Evolutionary conservation across 495 filamentous ascomycete species (phyloP).

Genomic region (Pseudotulostoma volvatum): DNA sequence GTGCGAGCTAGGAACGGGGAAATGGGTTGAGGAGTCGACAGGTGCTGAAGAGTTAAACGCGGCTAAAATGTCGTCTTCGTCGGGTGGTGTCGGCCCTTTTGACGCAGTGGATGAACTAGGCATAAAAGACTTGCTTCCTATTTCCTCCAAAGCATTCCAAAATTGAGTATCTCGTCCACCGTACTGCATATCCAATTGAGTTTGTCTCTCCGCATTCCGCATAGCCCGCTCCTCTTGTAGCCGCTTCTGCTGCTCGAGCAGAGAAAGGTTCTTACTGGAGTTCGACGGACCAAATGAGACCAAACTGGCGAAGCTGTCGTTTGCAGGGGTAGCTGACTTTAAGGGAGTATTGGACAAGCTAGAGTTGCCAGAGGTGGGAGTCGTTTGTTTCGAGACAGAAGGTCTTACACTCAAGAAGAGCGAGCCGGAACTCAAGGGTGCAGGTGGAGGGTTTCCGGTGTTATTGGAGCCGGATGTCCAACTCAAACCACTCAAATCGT

Average conservation of each 20-base stretch:
- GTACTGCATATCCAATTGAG: constrained; percentile 55
- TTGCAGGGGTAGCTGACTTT: constrained; percentile 42
- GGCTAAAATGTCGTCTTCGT: constrained; percentile 46
- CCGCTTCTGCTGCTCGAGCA: constrained; percentile 72
- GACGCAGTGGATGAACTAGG: constrained; percentile 37
- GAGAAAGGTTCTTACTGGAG: constrained; percentile 49
- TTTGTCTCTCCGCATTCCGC: constrained; percentile 56
- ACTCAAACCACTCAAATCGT: constrained; percentile 41
- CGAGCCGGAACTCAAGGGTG: constrained; percentile 35
- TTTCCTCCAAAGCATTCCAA: constrained; percentile 47
- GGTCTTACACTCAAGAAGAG: constrained; percentile 45
- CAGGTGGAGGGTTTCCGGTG: constrained; percentile 26
- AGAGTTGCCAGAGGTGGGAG: constrained; percentile 49
- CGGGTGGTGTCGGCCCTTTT: constrained; percentile 13
- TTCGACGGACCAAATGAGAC: constrained; percentile 61
- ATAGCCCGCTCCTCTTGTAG: constrained; percentile 60
- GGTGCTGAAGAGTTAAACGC: constrained; percentile 44
- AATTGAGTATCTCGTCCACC: constrained; percentile 46
- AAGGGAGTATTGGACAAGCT: constrained; percentile 42
- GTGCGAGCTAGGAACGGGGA: constrained; percentile 30
- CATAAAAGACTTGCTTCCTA: constrained; percentile 19
- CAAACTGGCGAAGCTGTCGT: constrained; percentile 81
- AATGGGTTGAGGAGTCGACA: constrained; percentile 45
- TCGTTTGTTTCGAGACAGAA: too few relatives aligned
- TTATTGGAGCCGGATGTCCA: constrained; percentile 30